Conservation (phyloP, 139 green algal genomes). For the Chlorokybus atmophyticus region DNA sequence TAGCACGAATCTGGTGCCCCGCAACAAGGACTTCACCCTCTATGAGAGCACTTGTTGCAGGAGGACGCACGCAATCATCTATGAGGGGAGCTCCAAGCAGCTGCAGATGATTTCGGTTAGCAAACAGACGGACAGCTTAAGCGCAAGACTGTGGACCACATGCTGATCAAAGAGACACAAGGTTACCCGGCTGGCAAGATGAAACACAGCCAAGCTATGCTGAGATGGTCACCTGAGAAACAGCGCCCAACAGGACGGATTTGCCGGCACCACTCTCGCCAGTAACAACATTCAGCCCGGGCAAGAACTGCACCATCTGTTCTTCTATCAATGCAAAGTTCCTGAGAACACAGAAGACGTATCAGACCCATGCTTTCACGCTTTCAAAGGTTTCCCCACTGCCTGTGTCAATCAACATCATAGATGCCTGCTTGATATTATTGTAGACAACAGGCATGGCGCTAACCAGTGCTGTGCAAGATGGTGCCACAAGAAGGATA, state of each 20-base stretch:
- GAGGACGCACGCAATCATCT: slow-evolving; percentile 47
- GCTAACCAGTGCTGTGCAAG: too few species aligned
- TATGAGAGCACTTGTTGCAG: slow-evolving; percentile 21
- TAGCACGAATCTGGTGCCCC: background rate
- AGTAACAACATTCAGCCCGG: slow-evolving; percentile 70
- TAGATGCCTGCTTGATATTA: too few species aligned
- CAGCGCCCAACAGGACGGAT: slow-evolving; percentile 51
- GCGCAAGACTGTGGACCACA: too few species aligned
- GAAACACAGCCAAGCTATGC: too few species aligned
- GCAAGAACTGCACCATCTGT: slow-evolving; percentile 44
- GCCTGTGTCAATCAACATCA: too few species aligned
- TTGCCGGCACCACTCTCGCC: slow-evolving; percentile 77
- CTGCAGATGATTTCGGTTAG: too few species aligned
- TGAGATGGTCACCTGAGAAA: slow-evolving; percentile 15
- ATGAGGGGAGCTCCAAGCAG: slow-evolving; percentile 47
- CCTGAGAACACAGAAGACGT: slow-evolving; percentile 8
- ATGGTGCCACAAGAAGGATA: too few species aligned
- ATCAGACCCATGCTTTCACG: too few species aligned
- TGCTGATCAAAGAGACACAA: background rate
- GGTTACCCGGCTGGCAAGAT: background rate
- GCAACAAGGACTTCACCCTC: background rate
- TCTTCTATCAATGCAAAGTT: slow-evolving; percentile 72
- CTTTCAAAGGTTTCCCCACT: too few species aligned
- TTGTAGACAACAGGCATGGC: too few species aligned
- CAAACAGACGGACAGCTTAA: too few species aligned